Evolutionary conservation across 306 rosid genomes (phyloP), one percentile per base, ranked within the genome.

Genomic region (Vigna trinervia): DNA sequence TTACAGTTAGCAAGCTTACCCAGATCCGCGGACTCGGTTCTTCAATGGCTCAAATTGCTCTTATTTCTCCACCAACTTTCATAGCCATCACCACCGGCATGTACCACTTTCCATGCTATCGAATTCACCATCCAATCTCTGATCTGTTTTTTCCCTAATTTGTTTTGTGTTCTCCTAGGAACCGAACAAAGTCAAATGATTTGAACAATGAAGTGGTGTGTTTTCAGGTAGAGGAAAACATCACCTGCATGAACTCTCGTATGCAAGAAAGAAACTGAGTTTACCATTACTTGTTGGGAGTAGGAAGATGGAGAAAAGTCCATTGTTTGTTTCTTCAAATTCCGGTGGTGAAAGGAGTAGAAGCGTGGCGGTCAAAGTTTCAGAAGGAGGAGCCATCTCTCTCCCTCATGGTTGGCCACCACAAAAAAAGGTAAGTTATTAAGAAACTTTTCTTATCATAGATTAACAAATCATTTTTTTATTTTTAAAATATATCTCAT

Each of bases 11-110:
- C 5, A 48, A 77, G 41, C 20, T 4, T 63, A 63, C 41, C 58
- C 56, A 60, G 30, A 36, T n/a, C 46, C 12, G 7, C 58, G 53
- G 39, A 56, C 28, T 83, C 66, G 0, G 45, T 69, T 59, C 78
- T 64, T 80, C 75, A 14, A 88, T 88, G 91, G 84, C 87, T 80
- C 83, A 80, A 81, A 78, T 62, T 12, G 80, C 71, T 26, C 62
- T 81, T 72, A 36, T 78, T 72, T 28, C 83, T 78, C 83, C 87
- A 78, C 3, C 81, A 61, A 76, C 81, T 41, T 34, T 78, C 38
- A 30, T 50, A 43, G 46, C 79, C 46, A 52, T 78, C 14, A 78
- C 50, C 50, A 45, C 75, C 34, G 85, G 89, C 84, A 88, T 72
- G 81, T 80, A 64, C 36, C 28, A 59, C 65, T 74, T 60, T 13